Evolutionary conservation across 257 asterid species (phyloP).

Genomic region (Solanum medicagineum): DNA sequence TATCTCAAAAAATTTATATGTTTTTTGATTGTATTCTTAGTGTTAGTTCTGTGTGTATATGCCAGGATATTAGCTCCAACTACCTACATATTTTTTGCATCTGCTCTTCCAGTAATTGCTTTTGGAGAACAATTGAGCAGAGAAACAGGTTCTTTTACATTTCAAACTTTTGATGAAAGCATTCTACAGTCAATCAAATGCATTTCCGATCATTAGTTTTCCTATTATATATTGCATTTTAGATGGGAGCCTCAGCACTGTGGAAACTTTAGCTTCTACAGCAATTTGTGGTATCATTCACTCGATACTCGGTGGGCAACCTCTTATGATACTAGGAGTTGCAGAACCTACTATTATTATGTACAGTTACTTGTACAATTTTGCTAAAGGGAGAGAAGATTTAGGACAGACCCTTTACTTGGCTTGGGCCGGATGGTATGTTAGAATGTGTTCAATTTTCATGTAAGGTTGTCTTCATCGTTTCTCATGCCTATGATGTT

Average conservation of each 20-base stretch:
- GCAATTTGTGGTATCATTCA: constrained; percentile 8
- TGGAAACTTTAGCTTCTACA: constrained; percentile 9
- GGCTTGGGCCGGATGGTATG: constrained; percentile 11
- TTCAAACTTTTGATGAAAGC: not conserved
- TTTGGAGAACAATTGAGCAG: constrained; percentile 19
- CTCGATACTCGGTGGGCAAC: constrained; percentile 5
- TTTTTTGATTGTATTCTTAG: not conserved
- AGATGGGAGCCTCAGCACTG: constrained; percentile 5
- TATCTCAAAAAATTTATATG: not conserved
- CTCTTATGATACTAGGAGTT: constrained; percentile 6
- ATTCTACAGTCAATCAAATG: not conserved
- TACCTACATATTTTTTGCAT: constrained; percentile 16
- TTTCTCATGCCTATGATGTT: not conserved
- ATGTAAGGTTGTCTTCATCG: not conserved
- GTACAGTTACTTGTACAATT: constrained; percentile 6
- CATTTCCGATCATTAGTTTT: not conserved
- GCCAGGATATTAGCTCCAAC: constrained; percentile 19
- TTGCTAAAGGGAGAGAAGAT: constrained; percentile 1
- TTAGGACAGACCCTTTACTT: constrained; percentile 2
- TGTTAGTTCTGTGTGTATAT: not conserved
- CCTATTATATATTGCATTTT: not conserved
- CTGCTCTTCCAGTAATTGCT: constrained; percentile 19
- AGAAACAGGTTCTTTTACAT: constrained; percentile 8
- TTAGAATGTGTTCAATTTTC: not conserved
- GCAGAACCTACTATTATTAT: constrained; percentile 9